A percentile compares a stretch with the other conserved stretches of the same genome.
phyloP scores from a whole-genome alignment of 106 monocot species.

The Acanthochlamys bracteata region DNA sequence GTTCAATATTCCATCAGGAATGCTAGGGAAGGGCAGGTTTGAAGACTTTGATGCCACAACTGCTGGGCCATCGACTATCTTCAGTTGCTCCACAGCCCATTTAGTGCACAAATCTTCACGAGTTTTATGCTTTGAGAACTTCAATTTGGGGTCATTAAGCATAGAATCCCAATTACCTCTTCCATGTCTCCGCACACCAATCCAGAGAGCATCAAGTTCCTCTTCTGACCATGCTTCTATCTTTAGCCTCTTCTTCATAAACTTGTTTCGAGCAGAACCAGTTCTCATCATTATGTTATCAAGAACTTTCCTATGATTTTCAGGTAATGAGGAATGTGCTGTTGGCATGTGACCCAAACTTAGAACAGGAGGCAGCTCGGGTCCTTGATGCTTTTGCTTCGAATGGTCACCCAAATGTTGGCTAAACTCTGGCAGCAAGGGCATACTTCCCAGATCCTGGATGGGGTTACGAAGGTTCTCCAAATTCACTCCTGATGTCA shows the following conservation, averaged over 20 bases:
- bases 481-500: constrained; percentile 44
- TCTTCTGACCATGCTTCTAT: constrained; percentile 81
- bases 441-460: constrained; percentile 42
- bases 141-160: constrained; percentile 72
- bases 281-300: constrained; percentile 81
- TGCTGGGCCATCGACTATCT: constrained; percentile 56
- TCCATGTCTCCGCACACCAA: constrained; percentile 94
- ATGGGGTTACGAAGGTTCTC: constrained; percentile 14
- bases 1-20: constrained; percentile 70
- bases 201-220: constrained; percentile 96
- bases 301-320: constrained; percentile 81
- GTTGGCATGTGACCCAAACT: constrained; percentile 35
- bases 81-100: constrained; percentile 79
- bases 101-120: constrained; percentile 48
- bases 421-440: constrained; percentile 44
- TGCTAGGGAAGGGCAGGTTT: constrained; percentile 24
- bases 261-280: constrained; percentile 30
- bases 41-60: constrained; percentile 27
- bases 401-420: constrained; percentile 29
- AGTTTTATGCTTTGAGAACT: constrained; percentile 52
- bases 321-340: constrained; percentile 35
- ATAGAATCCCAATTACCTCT: constrained; percentile 90
- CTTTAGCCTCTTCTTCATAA: constrained; percentile 55
- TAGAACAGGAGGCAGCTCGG: constrained; percentile 42
- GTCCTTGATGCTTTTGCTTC: constrained; percentile 48